phyloP scores from a whole-genome alignment of 495 filamentous ascomycete species.

The Lasiosphaeris hirsuta region DNA sequence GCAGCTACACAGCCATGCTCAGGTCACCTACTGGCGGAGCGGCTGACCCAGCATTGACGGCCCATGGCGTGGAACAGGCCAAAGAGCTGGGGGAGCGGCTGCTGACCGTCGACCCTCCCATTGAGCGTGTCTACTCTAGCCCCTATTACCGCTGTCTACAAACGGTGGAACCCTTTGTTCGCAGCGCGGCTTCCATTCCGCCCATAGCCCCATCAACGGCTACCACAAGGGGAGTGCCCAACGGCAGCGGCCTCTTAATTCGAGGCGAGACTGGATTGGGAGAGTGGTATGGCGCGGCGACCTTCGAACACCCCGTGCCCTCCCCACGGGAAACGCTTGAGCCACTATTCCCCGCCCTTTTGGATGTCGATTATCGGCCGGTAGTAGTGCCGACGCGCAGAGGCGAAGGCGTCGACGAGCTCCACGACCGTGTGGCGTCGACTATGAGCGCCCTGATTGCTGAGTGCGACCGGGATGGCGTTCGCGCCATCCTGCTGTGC shows the following conservation, averaged over 20 bases:
- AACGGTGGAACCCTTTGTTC: conserved; percentile 70
- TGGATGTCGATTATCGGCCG: conserved; percentile 54
- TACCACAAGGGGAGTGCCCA: neutral
- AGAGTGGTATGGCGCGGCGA: conserved; percentile 85
- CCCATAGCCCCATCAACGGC: conserved; percentile 10
- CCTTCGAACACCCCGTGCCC: conserved; percentile 80
- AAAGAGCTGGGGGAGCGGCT: conserved; percentile 70
- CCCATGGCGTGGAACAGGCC: conserved; percentile 82
- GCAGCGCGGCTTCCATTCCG: conserved; percentile 40
- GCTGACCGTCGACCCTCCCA: conserved; percentile 55
- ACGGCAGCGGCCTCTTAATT: conserved; percentile 33
- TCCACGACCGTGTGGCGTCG: conserved; percentile 77
- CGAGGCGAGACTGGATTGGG: conserved; percentile 73
- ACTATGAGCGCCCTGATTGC: conserved; percentile 67
- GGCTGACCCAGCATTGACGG: conserved; percentile 81
- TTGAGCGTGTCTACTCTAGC: conserved; percentile 75
- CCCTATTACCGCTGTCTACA: conserved; percentile 93
- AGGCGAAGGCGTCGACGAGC: conserved; percentile 72
- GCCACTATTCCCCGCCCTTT: conserved; percentile 59
- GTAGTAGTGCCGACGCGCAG: conserved; percentile 59
- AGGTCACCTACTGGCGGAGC: conserved; percentile 79
- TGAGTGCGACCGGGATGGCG: conserved; percentile 60
- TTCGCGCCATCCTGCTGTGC: conserved; percentile 71
- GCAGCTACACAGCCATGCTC: conserved; percentile 65
- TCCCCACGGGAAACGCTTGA: conserved; percentile 57